Base-by-base conservation (phyloP, 768 basidiomycete species). In the Rhodotorula paludigena region DNA sequence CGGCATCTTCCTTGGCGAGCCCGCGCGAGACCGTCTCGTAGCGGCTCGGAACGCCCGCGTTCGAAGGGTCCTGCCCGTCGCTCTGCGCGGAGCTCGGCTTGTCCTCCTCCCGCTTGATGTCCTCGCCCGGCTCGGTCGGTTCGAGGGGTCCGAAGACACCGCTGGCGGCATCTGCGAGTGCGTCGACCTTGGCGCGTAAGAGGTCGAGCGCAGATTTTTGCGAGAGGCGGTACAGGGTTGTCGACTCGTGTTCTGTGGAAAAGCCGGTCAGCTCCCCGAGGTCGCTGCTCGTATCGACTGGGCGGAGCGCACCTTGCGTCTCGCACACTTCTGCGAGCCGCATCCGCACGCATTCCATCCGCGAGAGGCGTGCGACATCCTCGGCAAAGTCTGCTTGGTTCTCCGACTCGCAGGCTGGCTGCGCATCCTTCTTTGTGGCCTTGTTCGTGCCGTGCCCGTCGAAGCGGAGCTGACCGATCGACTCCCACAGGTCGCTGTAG, bases 131-230 rank as follows among this genome's bases (percentile, higher is more conserved):
- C n/a, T 55, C 48, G 4, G 62, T 57, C 55, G 70, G 32, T 56
- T 59, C 70, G 39, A 57, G 47, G 2, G 57, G n/a, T 3, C 70
- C 66, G 32, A 71, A 71, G 41, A 71, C 38, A 18, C 66, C 70
- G 14, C 16, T 18, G 0, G n/a, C 54, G 8, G 57, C 33, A 3
- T 35, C 44, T 2, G 53, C 47, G 21, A 71, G 58, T 1, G 42
- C 23, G 36, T 56, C 63, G 41, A 61, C 54, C 47, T 64, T 68
- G 1, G 58, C n/a, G 20, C 60, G 53, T 51, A 68, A 58, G 9
- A 60, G 10, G 1, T 47, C 14, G 55, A 64, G 59, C 0, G 42
- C 56, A 30, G 44, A 35, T 1, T 57, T 1, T 8, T 25, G 51
- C 7, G 65, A 63, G n/a, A 67, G 36, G 47, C 70, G 65, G 57